Base-by-base conservation (phyloP, 2,329 filamentous ascomycete genomes). In the Bipolaris oryzae region DNA sequence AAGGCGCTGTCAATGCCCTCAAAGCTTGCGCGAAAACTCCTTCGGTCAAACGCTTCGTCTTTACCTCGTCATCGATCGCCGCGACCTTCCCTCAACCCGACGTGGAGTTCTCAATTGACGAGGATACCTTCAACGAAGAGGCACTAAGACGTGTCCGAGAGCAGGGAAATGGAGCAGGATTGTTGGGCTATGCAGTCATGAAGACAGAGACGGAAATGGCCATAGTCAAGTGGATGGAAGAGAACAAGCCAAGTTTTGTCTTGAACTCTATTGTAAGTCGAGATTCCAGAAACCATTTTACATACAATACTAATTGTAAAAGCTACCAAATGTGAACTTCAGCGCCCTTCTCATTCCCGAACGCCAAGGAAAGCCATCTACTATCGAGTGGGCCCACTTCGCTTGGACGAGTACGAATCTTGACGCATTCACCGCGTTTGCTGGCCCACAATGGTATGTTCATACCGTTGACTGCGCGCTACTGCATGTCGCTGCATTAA, bases 401-500 rank as follows among this genome's bases (percentile, higher is more conserved):
- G 64, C 66, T 1, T 74, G 66, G 52, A 63, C 60, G 6, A 66
- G 68, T 10, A 58, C 68, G 43, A 62, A 67, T 76, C 79, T 67
- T 79, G 71, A 63, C 71, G 45, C 42, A 3, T 57, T 51, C 34
- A 55, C 54, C n/a, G 34, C 45, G n/a, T 44, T 49, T 11, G 35
- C 60, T 15, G 25, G 33, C 1, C 57, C 55, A 2, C 57, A 72
- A 52, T 72, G 59, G 52, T 73, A 60, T 47, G 63, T 72, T 20
- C 64, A 67, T 13, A 58, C 61, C 0, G 45, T 53, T 9, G 73
- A 74, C 51, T 55, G 54, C 35, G 84, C 82, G 0, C 73, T 79
- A 0, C 68, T 87, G 0, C 84, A 87, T 38, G 75, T 86, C 2
- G 80, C 81, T 2, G 84, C 80, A 0, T 71, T 83, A 7, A 73